Conservation (phyloP, 139 green algal genomes). For the Limnomonas spitsbergensis region DNA sequence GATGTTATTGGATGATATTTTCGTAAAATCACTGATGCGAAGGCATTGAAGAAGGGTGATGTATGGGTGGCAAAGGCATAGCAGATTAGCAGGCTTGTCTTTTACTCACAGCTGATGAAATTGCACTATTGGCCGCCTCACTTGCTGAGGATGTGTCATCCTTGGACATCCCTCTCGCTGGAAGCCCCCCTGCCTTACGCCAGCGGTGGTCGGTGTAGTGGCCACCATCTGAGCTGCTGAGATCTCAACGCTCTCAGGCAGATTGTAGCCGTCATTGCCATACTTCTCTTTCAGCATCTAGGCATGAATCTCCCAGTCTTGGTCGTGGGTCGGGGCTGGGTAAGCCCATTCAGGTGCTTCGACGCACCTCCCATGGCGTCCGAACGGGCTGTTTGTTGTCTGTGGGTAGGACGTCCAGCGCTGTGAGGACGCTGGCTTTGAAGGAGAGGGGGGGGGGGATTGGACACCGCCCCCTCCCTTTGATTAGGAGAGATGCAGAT, state of each 20-base stretch:
- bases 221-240: not conserved
- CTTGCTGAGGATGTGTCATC: not conserved
- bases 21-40: too few species aligned
- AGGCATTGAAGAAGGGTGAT: conserved; percentile 1
- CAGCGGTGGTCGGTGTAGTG: not conserved
- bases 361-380: too few species aligned
- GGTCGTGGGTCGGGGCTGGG: not conserved
- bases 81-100: not conserved
- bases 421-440: not conserved
- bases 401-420: not conserved
- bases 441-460: not conserved
- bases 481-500: not conserved
- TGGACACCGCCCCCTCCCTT: not conserved
- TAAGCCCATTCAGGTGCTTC: too few species aligned
- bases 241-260: not conserved
- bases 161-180: not conserved
- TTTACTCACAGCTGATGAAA: conserved; percentile 2
- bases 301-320: conserved; percentile 1
- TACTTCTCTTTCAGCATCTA: not conserved
- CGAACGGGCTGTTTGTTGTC: not conserved
- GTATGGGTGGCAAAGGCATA: not conserved
- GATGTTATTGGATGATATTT: too few species aligned
- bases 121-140: not conserved
- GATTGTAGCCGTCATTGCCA: not conserved
- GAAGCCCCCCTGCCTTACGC: not conserved